Conservation (phyloP, 805 yeast species). For the Monosporozyma unispora region DNA sequence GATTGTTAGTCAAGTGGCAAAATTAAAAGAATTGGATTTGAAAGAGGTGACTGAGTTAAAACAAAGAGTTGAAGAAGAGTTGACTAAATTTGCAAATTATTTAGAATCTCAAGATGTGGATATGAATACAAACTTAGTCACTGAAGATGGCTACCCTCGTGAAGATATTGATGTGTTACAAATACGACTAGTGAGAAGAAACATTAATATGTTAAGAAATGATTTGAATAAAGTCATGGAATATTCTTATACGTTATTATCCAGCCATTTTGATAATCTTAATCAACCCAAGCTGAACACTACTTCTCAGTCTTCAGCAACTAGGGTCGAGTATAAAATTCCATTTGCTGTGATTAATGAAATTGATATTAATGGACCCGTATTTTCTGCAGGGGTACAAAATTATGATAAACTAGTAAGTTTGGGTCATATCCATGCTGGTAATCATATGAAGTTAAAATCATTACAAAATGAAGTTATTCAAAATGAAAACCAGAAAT, state of each 20-base stretch:
- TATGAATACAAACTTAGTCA: constrained; percentile 57
- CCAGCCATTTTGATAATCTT: constrained; percentile 32
- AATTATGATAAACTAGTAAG: constrained; percentile 45
- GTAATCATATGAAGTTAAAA: constrained; percentile 45
- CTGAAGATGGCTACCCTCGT: constrained; percentile 78
- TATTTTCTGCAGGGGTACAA: constrained; percentile 43
- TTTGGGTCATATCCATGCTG: constrained; percentile 47
- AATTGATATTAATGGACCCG: constrained; percentile 49
- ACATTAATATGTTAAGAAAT: constrained; percentile 59
- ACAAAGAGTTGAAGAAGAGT: constrained; percentile 34
- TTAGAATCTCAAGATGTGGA: constrained; percentile 42
- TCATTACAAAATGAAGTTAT: constrained; percentile 38
- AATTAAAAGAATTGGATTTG: constrained; percentile 1
- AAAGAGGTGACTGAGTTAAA: constrained; percentile 28
- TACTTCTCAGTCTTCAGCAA: neutral
- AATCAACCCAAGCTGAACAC: neutral
- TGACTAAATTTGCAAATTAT: constrained; percentile 34
- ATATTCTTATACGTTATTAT: constrained; percentile 39
- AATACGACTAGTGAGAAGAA: constrained; percentile 51
- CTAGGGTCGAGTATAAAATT: constrained; percentile 13
- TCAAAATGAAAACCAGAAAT: constrained; percentile 27
- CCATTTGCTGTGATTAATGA: constrained; percentile 51
- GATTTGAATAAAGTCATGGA: constrained; percentile 49
- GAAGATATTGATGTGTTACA: constrained; percentile 71
- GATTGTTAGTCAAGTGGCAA: constrained; percentile 5